Percentiles rank a stretch among this genome's conserved stretches.
Evolutionary conservation across 805 yeast species (phyloP).

Genomic region (Sugiyamaella lignohabitans): DNA sequence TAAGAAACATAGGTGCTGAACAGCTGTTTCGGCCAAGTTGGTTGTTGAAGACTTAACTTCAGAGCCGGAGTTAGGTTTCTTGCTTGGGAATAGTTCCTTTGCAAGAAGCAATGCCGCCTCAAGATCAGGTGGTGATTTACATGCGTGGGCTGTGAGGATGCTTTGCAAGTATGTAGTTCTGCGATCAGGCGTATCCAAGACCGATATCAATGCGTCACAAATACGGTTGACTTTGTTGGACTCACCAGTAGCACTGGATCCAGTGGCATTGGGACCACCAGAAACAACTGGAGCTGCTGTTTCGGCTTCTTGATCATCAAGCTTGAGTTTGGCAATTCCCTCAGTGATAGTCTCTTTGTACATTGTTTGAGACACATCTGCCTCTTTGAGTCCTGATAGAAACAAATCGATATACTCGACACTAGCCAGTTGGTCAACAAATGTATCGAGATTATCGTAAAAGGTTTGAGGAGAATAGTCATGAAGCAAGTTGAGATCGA

Average conservation of each 20-base stretch:
- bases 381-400: slow-evolving; percentile 77
- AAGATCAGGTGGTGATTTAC: slow-evolving; percentile 82
- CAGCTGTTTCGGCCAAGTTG: slow-evolving; percentile 46
- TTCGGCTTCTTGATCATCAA: slow-evolving; percentile 6
- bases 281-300: not conserved
- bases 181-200: slow-evolving; percentile 46
- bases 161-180: slow-evolving; percentile 61
- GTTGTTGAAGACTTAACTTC: not conserved
- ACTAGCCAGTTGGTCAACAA: slow-evolving; percentile 62
- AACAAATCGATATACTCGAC: slow-evolving; percentile 81
- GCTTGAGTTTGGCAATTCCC: no score
- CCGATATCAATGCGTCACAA: slow-evolving; percentile 61
- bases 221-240: slow-evolving; percentile 57
- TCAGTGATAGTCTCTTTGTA: slow-evolving; percentile 59
- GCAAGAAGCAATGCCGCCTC: slow-evolving; percentile 65
- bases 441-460: slow-evolving; percentile 51
- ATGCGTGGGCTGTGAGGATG: slow-evolving; percentile 84
- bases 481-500: slow-evolving; percentile 81
- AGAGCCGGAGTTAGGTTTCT: slow-evolving; percentile 9
- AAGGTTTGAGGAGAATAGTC: slow-evolving; percentile 78
- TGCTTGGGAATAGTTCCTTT: slow-evolving; percentile 42
- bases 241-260: not conserved
- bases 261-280: not conserved
- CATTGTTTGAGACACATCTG: slow-evolving; percentile 75
- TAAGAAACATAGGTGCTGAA: slow-evolving; percentile 82